A percentile compares a stretch with the other conserved stretches of the same genome.
phyloP scores from a whole-genome alignment of 371 early-diverging fungal genomes.

The Apophysomyces trapeziformis region DNA sequence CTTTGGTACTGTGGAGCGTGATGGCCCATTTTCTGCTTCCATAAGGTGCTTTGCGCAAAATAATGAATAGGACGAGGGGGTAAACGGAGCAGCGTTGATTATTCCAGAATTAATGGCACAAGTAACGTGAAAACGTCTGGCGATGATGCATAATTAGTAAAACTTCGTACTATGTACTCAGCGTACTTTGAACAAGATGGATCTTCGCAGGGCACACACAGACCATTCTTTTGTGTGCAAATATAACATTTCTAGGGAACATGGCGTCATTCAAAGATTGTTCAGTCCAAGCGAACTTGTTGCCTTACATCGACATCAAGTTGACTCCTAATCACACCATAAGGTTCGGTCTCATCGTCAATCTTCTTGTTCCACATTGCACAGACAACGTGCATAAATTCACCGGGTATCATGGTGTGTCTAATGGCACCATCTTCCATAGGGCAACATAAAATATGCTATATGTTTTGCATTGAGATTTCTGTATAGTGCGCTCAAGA shows the following conservation, averaged over 20 bases:
- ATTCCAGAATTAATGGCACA: conserved; percentile 26
- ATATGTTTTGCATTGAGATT: neutral
- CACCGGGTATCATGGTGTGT: conserved; percentile 50
- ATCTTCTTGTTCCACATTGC: conserved; percentile 55
- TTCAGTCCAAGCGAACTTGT: neutral
- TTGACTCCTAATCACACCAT: conserved; percentile 29
- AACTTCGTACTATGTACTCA: neutral
- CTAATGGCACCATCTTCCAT: conserved; percentile 54
- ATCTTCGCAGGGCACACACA: conserved; percentile 42
- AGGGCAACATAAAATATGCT: conserved; percentile 61
- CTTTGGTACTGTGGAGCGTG: neutral
- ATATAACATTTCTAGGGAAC: conserved; percentile 31
- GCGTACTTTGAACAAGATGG: conserved; percentile 36
- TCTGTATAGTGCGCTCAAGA: neutral
- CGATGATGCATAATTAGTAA: neutral
- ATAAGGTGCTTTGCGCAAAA: conserved; percentile 18
- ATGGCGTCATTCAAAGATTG: neutral
- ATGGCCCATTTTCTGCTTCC: neutral
- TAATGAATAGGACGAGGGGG: conserved; percentile 13
- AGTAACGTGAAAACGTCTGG: conserved; percentile 23
- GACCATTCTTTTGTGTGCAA: conserved; percentile 36
- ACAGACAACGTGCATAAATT: conserved; percentile 65
- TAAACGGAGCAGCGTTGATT: conserved; percentile 11
- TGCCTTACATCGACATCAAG: conserved; percentile 32
- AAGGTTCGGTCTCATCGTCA: conserved; percentile 44